These are phyloP conservation scores for Cytospora leucostoma DNA, from an alignment of 2,329 filamentous ascomycete genomes.

Conservation along the genomic window DNA sequence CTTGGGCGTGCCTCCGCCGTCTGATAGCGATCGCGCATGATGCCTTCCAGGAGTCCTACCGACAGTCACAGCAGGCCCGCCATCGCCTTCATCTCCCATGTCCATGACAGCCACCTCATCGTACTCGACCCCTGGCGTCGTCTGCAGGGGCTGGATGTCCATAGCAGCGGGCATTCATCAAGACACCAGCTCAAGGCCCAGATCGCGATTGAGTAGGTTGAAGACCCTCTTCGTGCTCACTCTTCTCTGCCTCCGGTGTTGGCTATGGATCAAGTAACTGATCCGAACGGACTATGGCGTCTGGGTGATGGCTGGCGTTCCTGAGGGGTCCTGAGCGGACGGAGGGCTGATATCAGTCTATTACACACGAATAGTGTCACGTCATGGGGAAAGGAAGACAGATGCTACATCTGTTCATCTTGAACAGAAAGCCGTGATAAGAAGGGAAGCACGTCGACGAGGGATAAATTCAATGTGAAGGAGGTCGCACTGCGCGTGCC, in stretches of 20 bases:
- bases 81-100: constrained; percentile 24
- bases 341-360: not conserved
- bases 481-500: not conserved
- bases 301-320: not conserved
- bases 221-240: not conserved
- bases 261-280: too few relatives aligned
- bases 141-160: constrained; percentile 20
- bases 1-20: constrained; percentile 58
- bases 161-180: constrained; percentile 5
- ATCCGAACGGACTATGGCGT: not conserved
- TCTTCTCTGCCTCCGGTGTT: too few relatives aligned
- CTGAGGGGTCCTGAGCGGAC: not conserved
- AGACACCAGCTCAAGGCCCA: not conserved
- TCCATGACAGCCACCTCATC: constrained; percentile 31
- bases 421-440: not conserved
- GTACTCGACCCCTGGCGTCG: constrained; percentile 30
- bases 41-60: constrained; percentile 46
- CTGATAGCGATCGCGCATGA: constrained; percentile 64
- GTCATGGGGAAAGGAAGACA: not conserved
- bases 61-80: constrained; percentile 2
- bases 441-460: not conserved
- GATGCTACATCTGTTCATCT: not conserved
- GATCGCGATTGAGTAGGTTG: not conserved
- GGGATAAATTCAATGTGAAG: not conserved
- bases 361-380: not conserved